phyloP scores from a whole-genome alignment of 2,329 filamentous ascomycete species.

The Geosmithia flava region DNA sequence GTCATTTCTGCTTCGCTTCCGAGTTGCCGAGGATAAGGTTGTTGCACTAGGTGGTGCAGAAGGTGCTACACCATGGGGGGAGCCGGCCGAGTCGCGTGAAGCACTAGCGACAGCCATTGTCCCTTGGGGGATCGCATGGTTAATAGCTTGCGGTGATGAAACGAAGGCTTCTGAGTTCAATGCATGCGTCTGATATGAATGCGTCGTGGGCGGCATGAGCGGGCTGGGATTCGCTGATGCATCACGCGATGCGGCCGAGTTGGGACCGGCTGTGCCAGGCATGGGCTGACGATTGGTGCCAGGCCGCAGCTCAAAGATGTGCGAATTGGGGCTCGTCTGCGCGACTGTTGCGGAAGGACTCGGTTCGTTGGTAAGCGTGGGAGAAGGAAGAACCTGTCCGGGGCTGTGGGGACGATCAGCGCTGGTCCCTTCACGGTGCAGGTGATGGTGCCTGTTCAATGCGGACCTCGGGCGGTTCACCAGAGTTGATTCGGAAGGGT shows the following conservation, averaged over 20 bases:
- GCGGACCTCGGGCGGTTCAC: not conserved
- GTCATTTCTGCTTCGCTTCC: not conserved
- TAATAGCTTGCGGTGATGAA: too few species aligned
- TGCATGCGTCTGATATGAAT: too few species aligned
- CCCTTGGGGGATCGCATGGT: not conserved
- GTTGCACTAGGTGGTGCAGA: not conserved
- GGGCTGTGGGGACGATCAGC: slow-evolving; percentile 2
- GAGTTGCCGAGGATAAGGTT: not conserved
- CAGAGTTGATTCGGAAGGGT: not conserved
- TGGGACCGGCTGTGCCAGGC: not conserved
- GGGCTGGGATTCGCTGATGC: not conserved
- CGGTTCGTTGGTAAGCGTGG: slow-evolving; percentile 48
- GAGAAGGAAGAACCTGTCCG: slow-evolving; percentile 41
- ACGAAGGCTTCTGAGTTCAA: too few species aligned
- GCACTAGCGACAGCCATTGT: not conserved
- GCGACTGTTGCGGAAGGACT: slow-evolving; percentile 28
- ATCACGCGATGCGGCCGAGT: not conserved
- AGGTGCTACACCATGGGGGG: not conserved
- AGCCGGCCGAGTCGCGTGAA: not conserved
- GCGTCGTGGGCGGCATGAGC: not conserved
- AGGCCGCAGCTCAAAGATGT: not conserved
- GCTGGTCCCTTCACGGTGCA: not conserved
- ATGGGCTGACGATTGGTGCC: not conserved
- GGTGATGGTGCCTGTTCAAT: not conserved
- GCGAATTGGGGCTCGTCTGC: slow-evolving; percentile 18